Conservation (phyloP, 768 basidiomycete species). For the Tubosaeta sp. region DNA sequence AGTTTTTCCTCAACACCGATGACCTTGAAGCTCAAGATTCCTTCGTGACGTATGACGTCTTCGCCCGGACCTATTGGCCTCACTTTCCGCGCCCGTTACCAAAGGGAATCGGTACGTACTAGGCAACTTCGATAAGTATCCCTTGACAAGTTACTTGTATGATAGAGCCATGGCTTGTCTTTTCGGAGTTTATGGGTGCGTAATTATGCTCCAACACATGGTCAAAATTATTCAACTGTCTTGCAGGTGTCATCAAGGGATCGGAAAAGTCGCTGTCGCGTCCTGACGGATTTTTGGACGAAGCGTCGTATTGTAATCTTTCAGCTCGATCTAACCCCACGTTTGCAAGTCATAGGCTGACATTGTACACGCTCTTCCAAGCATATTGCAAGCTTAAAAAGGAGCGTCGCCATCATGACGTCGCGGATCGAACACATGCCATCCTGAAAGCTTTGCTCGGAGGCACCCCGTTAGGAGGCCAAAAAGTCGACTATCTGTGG, state of each 20-base stretch:
- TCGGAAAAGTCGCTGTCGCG: constrained; percentile 48
- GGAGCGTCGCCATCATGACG: constrained; percentile 43
- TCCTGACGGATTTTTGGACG: constrained; percentile 39
- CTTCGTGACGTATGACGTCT: constrained; percentile 45
- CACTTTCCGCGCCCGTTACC: constrained; percentile 49
- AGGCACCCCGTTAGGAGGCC: constrained; percentile 32
- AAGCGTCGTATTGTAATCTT: constrained; percentile 41
- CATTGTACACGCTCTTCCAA: constrained; percentile 52
- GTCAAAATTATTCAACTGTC: background rate
- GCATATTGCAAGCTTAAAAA: constrained; percentile 47
- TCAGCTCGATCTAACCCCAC: constrained; percentile 51
- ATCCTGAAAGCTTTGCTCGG: constrained; percentile 38
- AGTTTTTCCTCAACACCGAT: constrained; percentile 10
- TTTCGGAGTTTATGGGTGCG: constrained; percentile 61
- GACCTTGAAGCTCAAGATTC: constrained; percentile 18
- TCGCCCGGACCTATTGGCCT: constrained; percentile 54
- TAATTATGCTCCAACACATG: background rate
- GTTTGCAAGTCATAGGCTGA: constrained; percentile 47
- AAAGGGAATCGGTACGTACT: constrained; percentile 47
- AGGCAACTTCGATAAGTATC: background rate
- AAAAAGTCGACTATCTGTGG: constrained; percentile 54
- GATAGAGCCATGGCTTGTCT: constrained; percentile 59
- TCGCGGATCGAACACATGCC: constrained; percentile 59
- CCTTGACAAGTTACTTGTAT: background rate
- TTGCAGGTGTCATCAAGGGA: constrained; percentile 61